A percentile compares a stretch with the other conserved stretches of the same genome.
Evolutionary conservation across 805 yeast genomes (phyloP).

Genomic region (Saccharomyces paradoxus): DNA sequence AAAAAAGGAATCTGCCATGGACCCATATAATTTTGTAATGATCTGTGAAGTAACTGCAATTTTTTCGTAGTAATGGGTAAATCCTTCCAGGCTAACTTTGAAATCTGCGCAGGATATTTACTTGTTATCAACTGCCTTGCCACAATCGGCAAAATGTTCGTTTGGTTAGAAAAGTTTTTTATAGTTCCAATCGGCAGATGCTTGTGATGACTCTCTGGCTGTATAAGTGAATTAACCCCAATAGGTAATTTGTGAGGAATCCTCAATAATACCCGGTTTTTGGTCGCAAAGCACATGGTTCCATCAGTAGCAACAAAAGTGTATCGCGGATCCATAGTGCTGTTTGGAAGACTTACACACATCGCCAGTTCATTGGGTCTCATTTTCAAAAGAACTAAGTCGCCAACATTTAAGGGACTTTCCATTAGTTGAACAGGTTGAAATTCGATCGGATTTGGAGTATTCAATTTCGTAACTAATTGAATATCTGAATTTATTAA

Average conservation of each 20-base stretch:
- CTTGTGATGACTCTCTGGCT: constrained; percentile 15
- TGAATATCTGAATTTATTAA: neutral
- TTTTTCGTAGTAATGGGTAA: constrained; percentile 35
- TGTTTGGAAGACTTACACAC: constrained; percentile 45
- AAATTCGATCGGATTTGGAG: constrained; percentile 2
- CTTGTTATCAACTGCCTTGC: constrained; percentile 29
- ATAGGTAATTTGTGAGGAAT: constrained; percentile 38
- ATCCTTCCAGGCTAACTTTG: constrained; percentile 35
- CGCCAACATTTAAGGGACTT: constrained; percentile 42
- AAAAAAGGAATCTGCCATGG: constrained; percentile 36
- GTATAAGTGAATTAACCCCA: constrained; percentile 9
- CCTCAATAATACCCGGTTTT: constrained; percentile 39
- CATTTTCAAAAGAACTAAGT: constrained; percentile 46
- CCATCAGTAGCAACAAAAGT: constrained; percentile 53
- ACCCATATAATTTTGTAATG: constrained; percentile 35
- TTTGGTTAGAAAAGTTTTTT: constrained; percentile 17
- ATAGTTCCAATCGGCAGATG: constrained; percentile 30
- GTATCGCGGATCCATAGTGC: constrained; percentile 44
- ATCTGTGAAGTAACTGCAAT: constrained; percentile 40
- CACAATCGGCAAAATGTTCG: constrained; percentile 27
- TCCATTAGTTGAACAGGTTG: constrained; percentile 5
- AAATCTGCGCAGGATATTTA: constrained; percentile 31
- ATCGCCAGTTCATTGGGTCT: constrained; percentile 43
- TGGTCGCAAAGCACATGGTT: constrained; percentile 41
- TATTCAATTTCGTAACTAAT: neutral